Conservation (phyloP, 768 basidiomycete genomes). For the Amanita polypyramis region DNA sequence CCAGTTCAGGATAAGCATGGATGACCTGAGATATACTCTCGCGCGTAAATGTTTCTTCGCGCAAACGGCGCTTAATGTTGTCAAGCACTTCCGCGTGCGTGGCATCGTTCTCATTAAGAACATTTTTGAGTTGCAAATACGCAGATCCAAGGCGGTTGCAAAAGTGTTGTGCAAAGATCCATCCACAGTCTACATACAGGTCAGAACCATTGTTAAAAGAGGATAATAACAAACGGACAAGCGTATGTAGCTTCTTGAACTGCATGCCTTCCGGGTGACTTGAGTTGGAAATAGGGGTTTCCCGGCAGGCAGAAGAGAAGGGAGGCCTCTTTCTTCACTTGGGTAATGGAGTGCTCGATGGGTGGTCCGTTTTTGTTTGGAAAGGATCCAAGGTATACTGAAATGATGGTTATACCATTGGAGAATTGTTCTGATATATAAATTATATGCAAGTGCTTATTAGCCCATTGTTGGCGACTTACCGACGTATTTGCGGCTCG, state of each 20-base stretch:
- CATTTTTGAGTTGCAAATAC: constrained; percentile 83
- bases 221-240: constrained; percentile 34
- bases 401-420: constrained; percentile 93
- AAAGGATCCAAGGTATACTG: constrained; percentile 87
- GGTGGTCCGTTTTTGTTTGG: constrained; percentile 72
- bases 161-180: constrained; percentile 98
- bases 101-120: constrained; percentile 85
- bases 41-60: constrained; percentile 97
- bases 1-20: constrained; percentile 78
- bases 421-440: constrained; percentile 74
- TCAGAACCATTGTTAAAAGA: neutral
- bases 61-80: constrained; percentile 91
- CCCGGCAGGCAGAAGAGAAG: constrained; percentile 88
- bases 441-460: neutral
- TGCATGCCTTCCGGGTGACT: constrained; percentile 58
- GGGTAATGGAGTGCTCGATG: constrained; percentile 96
- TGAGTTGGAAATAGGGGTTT: constrained; percentile 80
- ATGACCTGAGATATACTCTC: constrained; percentile 89
- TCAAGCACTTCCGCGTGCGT: constrained; percentile 87
- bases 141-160: constrained; percentile 89
- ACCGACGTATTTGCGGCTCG: constrained; percentile 94
- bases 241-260: constrained; percentile 97
- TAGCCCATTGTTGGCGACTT: constrained; percentile 14
- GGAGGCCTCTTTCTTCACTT: constrained; percentile 95
- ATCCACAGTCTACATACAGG: constrained; percentile 64